Evolutionary conservation across 495 filamentous ascomycete species (phyloP).

Genomic region (Talaromyces trachyspermus): DNA sequence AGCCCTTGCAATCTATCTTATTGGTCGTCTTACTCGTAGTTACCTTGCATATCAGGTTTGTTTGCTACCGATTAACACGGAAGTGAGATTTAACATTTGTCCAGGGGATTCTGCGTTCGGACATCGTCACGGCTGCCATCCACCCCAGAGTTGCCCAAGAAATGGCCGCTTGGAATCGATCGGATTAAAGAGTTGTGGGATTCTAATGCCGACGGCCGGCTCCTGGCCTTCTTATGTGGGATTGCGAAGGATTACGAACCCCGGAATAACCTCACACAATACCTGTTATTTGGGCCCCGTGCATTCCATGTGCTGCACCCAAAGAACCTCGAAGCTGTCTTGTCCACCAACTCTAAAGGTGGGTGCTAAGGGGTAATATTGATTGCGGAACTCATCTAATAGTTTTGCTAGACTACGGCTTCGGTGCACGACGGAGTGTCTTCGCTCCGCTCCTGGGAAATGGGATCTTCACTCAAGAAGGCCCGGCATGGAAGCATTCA

Average conservation of each 20-base stretch:
- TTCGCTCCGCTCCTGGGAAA: slow-evolving; percentile 7
- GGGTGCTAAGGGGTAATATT: too few species aligned
- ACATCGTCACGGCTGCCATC: slow-evolving; percentile 22
- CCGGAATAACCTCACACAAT: slow-evolving; percentile 21
- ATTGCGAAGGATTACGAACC: slow-evolving; percentile 28
- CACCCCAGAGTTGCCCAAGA: slow-evolving; percentile 23
- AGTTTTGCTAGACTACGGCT: slow-evolving; percentile 9
- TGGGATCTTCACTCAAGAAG: too few species aligned
- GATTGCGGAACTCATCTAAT: too few species aligned
- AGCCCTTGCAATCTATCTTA: not conserved
- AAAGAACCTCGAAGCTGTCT: slow-evolving; percentile 26
- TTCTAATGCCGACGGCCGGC: slow-evolving; percentile 23
- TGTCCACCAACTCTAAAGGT: slow-evolving; percentile 33
- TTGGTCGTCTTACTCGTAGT: not conserved
- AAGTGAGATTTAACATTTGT: not conserved
- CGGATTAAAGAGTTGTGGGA: slow-evolving; percentile 27
- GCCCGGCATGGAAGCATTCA: too few species aligned
- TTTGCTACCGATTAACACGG: not conserved
- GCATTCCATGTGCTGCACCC: slow-evolving; percentile 27
- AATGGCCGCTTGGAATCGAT: slow-evolving; percentile 35
- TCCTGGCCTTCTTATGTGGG: slow-evolving; percentile 27
- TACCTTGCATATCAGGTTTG: not conserved
- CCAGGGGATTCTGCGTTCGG: slow-evolving; percentile 9
- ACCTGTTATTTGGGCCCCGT: slow-evolving; percentile 24
- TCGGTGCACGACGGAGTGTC: slow-evolving; percentile 10